Conservation (phyloP, 257 asterid species). For the Solanum chiquidenum region DNA sequence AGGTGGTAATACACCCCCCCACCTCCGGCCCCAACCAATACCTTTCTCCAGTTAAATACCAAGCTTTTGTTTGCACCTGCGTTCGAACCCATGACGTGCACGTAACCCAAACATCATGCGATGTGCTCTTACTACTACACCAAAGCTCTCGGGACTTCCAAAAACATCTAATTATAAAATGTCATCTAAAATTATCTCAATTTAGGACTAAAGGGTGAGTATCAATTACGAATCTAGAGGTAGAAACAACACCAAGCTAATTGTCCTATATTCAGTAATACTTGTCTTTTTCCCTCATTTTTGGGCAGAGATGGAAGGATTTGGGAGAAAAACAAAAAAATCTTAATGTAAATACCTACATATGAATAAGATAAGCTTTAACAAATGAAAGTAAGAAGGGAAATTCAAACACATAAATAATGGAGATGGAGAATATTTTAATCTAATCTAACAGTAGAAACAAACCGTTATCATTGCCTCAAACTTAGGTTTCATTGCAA, state of each 20-base stretch:
- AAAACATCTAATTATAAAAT: background rate
- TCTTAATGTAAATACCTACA: background rate
- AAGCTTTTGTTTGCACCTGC: background rate
- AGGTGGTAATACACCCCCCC: background rate
- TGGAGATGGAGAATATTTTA: background rate
- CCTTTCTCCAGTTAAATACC: background rate
- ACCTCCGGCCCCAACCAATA: background rate
- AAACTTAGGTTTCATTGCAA: constrained; percentile 73
- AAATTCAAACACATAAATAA: background rate
- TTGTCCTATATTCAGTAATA: background rate
- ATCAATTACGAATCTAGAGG: background rate
- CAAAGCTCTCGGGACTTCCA: background rate
- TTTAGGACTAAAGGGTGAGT: background rate
- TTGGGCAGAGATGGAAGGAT: background rate
- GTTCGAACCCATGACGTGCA: background rate
- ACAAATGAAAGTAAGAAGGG: background rate
- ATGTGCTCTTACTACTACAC: background rate
- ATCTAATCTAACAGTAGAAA: background rate
- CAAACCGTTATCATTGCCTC: constrained; percentile 89
- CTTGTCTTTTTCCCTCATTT: background rate
- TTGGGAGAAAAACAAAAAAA: background rate
- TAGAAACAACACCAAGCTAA: background rate
- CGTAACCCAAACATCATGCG: background rate
- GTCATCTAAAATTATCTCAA: background rate
- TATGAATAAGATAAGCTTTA: background rate